Evolutionary conservation across 768 basidiomycete genomes (phyloP), one percentile per base, ranked within the genome.

Genomic region (Lactifluus volemus): DNA sequence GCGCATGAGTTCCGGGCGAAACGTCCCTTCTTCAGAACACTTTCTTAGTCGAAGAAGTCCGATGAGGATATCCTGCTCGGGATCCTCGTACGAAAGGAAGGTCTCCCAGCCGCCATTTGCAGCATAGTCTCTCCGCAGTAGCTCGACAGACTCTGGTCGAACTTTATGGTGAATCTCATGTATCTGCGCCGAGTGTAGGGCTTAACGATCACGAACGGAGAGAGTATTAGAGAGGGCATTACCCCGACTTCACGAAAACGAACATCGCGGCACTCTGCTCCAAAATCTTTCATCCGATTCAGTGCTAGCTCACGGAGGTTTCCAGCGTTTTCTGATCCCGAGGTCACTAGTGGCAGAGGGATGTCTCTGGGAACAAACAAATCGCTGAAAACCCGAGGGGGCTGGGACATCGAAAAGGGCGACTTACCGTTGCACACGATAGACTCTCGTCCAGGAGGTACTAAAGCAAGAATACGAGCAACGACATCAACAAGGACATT

Each of bases 31-130:
- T 59, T 95, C 92, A 1, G 93, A 96, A 70, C 97, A 98, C 71
- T 95, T 98, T 53, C 97, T 79, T 68, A 99, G 76, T 36, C 97
- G 84, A 42, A 99, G 79, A 32, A 99, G 75, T 21, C 97, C 97
- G 62, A 99, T 85, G 49, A 99, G 84, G 72, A 99, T 98, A 69
- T 99, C 97, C 56, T 84, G 84, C 73, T 94, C 93, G 6, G 97
- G 96, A 72, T 99, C 97, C 75, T 99, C 97, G 70, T 98, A 99
- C 32, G 95, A 96, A 5, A 99, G 76, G 82, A 99, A 99, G 1
- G 97, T 98, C 76, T 99, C 97, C 97, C 97, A 99, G 49, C 97
- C 95, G 6, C 95, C 96, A 70, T 98, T 99, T 34, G 97, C 97
- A 3, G 89, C 77, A 72, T 99, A 99, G 71, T 99, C 97, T 44